Evolutionary conservation across 2,329 filamentous ascomycete species (phyloP).

Genomic region (Fusarium tricinctum): DNA sequence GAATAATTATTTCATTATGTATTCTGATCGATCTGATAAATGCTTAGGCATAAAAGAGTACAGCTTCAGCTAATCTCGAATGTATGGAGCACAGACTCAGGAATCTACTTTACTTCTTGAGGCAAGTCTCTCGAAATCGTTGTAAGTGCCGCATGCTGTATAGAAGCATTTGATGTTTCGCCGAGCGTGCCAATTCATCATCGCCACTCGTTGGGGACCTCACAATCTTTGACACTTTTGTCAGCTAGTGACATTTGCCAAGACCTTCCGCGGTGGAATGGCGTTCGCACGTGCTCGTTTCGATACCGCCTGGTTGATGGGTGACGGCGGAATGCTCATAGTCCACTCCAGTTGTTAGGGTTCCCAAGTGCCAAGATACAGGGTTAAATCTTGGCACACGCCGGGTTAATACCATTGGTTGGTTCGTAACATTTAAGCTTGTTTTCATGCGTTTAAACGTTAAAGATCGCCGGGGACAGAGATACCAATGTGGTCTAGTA

Average conservation of each 20-base stretch:
- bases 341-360: not conserved
- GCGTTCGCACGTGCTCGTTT: not conserved
- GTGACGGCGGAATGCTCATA: not conserved
- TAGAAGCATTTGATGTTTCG: too few species aligned
- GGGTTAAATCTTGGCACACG: not conserved
- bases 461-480: not conserved
- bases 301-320: not conserved
- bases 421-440: slow-evolving; percentile 17
- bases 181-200: too few species aligned
- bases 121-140: too few species aligned
- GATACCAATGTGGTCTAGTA: not conserved
- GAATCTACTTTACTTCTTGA: too few species aligned
- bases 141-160: too few species aligned
- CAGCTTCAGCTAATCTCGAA: too few species aligned
- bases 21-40: too few species aligned
- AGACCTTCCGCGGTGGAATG: not conserved
- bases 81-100: too few species aligned
- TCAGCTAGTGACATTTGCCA: not conserved
- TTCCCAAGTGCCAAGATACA: not conserved
- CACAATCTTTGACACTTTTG: not conserved
- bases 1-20: too few species aligned
- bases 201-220: too few species aligned
- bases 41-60: too few species aligned
- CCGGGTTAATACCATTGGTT: not conserved
- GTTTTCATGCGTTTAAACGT: not conserved